A percentile compares a stretch with the other conserved stretches of the same genome.
These are phyloP conservation scores for Trypanosoma avium DNA, from an alignment of 208 protist genomes.

Conservation along the genomic window DNA sequence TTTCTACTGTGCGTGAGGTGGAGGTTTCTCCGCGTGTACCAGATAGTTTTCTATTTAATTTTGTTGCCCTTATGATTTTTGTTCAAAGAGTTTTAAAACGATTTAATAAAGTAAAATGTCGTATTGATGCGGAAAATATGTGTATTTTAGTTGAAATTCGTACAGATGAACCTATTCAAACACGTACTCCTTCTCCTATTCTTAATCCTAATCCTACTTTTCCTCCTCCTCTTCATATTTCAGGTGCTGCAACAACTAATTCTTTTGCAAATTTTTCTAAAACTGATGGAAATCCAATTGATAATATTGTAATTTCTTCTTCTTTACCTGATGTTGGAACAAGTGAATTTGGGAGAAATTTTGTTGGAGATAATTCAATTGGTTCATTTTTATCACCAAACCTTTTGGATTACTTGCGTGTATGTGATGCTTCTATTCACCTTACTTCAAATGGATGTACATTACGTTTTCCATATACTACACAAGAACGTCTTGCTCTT, in stretches of 20 bases:
- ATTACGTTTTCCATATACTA: constrained; percentile 68
- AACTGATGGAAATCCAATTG: background rate
- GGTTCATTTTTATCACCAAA: constrained; percentile 2
- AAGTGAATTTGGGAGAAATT: constrained; percentile 28
- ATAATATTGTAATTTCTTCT: constrained; percentile 15
- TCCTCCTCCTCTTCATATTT: no score
- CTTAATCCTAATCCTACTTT: no score
- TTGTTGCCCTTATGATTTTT: constrained; percentile 63
- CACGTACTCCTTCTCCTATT: no score
- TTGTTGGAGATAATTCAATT: background rate
- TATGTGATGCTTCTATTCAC: constrained; percentile 8
- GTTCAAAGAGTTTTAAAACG: constrained; percentile 44
- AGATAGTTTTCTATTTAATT: constrained; percentile 50
- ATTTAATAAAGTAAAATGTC: constrained; percentile 29
- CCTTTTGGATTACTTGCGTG: constrained; percentile 23
- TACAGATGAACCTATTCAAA: background rate
- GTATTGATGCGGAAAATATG: constrained; percentile 40
- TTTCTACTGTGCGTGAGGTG: constrained; percentile 40
- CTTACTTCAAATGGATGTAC: constrained; percentile 23
- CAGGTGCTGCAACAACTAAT: no score
- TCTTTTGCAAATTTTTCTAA: no score
- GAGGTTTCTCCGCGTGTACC: constrained; percentile 44
- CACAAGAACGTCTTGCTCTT: constrained; percentile 53
- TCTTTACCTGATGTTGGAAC: constrained; percentile 26
- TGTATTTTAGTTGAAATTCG: constrained; percentile 17